Evolutionary conservation across 2,329 filamentous ascomycete species (phyloP), one percentile per base, ranked within the genome.

Genomic region (Leptographium flavum): DNA sequence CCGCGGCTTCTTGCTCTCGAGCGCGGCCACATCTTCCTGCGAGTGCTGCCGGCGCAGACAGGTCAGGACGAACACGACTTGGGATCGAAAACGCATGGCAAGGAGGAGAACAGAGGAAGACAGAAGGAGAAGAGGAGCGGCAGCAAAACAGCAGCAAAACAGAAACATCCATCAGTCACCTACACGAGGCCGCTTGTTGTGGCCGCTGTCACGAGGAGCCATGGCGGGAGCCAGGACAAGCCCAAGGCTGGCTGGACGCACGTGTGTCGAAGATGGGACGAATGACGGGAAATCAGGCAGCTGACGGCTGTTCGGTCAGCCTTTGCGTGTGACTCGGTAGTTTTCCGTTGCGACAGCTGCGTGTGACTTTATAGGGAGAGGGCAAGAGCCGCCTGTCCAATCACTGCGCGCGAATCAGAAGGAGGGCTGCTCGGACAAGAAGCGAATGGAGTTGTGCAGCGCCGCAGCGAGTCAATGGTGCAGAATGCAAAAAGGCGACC

Each of bases 1-100:
- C 51, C 90, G 81, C 48, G 83, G 79, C 62, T 94, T 94, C 73
- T 95, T 95, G 51, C 73, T 67, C 50, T 87, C 81, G 51, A 72
- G 69, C 52, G 73, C 69, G 53, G 75, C 71, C 50, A 71, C 66
- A 54, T 75, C 70, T 45, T 81, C 68, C 36, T 3, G 27, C 27
- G 81, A 85, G 54, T 69, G 73, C 83, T 88, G 63, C 15, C 27
- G 22, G 53, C 58, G 47, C 27, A 52, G 22, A 30, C 43, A 45
- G 17, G 35, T 53, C 47, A 53, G 43, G 48, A 14, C 17, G 39
- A 32, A 14, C 22, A 28, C 37, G 3, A 40, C 17, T 17, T 22
- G 42, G 19, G 32, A 28, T 10, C 14, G 15, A 9, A 8, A n/a
- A 28, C 10, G 39, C 9, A 13, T 31, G 4, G 25, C n/a, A n/a